Percentiles rank a stretch among this genome's conserved stretches.
Conservation (phyloP, 2,329 filamentous ascomycete species). For the Sclerotinia sclerotiorum region DNA sequence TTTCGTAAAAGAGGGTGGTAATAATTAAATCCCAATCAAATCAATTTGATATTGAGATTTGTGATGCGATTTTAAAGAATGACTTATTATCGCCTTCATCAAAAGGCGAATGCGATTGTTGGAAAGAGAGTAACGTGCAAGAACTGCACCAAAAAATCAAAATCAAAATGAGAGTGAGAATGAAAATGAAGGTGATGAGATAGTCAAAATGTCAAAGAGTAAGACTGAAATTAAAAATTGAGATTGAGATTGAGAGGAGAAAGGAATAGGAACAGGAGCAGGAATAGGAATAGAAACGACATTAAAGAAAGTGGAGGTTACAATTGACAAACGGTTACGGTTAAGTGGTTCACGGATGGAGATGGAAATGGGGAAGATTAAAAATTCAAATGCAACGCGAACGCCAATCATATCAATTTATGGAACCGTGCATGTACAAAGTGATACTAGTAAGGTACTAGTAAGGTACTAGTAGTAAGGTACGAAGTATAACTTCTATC, state of each 20-base stretch:
- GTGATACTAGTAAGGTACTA: not conserved
- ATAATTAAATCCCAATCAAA: not conserved
- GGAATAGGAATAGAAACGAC: not conserved
- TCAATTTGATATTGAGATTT: conserved; percentile 6
- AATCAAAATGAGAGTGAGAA: not conserved
- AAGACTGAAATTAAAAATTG: not conserved
- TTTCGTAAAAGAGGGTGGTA: not conserved
- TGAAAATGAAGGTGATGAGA: conserved; percentile 3
- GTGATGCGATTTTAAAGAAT: conserved; percentile 1
- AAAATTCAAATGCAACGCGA: not conserved
- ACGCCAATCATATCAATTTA: conserved; percentile 2
- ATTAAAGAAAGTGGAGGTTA: too few relatives aligned
- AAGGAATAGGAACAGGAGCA: not conserved
- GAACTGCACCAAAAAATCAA: not conserved
- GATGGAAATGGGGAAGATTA: not conserved
- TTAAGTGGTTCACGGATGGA: not conserved
- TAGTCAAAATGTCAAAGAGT: not conserved
- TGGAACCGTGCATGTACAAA: not conserved
- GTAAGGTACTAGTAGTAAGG: too few relatives aligned
- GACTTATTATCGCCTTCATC: not conserved
- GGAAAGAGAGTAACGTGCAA: conserved; percentile 20
- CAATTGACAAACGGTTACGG: too few relatives aligned
- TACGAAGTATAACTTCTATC: not conserved
- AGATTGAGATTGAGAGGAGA: not conserved
- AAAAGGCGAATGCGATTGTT: not conserved